These are phyloP conservation scores for Fusarium xyrophilum DNA, from an alignment of 2,329 filamentous ascomycete species.

Conservation along the genomic window DNA sequence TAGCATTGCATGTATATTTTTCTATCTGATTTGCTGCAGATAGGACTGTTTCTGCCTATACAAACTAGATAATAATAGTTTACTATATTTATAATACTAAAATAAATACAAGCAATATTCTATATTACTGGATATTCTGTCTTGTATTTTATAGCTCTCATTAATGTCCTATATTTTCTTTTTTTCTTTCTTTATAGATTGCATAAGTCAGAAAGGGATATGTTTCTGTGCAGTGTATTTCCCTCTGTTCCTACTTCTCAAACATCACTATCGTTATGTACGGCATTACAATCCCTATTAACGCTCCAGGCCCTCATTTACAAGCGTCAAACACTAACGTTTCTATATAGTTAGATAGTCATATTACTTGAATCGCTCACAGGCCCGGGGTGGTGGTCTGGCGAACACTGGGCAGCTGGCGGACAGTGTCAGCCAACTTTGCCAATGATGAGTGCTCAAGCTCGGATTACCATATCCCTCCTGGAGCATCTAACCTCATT, in stretches of 20 bases:
- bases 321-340: neutral
- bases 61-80: too few relatives aligned
- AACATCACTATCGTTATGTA: neutral
- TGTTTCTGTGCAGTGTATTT: neutral
- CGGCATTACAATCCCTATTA: neutral
- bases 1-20: neutral
- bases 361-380: neutral
- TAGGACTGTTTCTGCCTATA: neutral
- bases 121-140: neutral
- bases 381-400: neutral
- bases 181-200: neutral
- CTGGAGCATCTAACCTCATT: neutral
- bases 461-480: too few relatives aligned
- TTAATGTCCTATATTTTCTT: neutral
- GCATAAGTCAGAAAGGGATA: neutral
- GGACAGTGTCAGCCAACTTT: constrained; percentile 12
- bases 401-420: constrained; percentile 14
- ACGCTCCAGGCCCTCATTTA: neutral
- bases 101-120: neutral
- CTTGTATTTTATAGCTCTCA: neutral
- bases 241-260: neutral
- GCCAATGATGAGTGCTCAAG: neutral
- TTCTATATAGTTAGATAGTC: neutral
- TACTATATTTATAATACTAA: too few relatives aligned
- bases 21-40: neutral